Percentiles rank a stretch among this genome's conserved stretches.
Evolutionary conservation across 352 stramenopile genomes (phyloP).

Genomic region (Globisporangium splendens): DNA sequence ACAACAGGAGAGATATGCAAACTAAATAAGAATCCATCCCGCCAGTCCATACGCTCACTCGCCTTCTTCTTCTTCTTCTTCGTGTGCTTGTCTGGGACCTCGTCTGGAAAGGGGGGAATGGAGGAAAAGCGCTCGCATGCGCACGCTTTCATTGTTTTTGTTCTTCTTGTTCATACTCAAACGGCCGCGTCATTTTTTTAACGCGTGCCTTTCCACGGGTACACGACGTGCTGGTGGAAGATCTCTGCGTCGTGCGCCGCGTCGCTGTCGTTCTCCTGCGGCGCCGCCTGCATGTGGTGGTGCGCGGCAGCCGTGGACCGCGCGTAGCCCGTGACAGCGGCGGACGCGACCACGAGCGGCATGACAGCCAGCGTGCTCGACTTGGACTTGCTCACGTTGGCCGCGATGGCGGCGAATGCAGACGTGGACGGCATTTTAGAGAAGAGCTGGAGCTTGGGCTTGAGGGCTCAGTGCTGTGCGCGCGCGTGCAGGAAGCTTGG

Average conservation of each 20-base stretch:
- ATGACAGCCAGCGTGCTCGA: conserved; percentile 40
- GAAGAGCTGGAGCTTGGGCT: too few species aligned
- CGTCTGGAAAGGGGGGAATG: too few species aligned
- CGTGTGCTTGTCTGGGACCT: too few species aligned
- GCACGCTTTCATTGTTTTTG: neutral
- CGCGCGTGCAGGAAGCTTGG: conserved; percentile 1
- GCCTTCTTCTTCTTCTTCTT: too few species aligned
- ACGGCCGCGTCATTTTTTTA: conserved; percentile 17
- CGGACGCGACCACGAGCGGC: conserved; percentile 63
- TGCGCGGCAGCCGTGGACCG: conserved; percentile 36
- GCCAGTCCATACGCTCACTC: too few species aligned
- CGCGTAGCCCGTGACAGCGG: conserved; percentile 59
- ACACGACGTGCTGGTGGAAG: conserved; percentile 61
- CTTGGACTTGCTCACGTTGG: conserved; percentile 37
- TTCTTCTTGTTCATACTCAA: neutral
- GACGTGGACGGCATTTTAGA: conserved; percentile 12
- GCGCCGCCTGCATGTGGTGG: conserved; percentile 33
- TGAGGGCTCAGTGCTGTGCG: neutral
- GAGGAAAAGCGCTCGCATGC: neutral
- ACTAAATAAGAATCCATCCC: too few species aligned
- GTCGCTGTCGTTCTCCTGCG: conserved; percentile 21
- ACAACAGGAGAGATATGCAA: too few species aligned
- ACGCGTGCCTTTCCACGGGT: conserved; percentile 67
- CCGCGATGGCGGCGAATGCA: conserved; percentile 30
- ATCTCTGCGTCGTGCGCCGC: conserved; percentile 35